These are phyloP conservation scores for Kurtzmaniella cleridarum DNA, from an alignment of 805 yeast genomes.

Conservation along the genomic window DNA sequence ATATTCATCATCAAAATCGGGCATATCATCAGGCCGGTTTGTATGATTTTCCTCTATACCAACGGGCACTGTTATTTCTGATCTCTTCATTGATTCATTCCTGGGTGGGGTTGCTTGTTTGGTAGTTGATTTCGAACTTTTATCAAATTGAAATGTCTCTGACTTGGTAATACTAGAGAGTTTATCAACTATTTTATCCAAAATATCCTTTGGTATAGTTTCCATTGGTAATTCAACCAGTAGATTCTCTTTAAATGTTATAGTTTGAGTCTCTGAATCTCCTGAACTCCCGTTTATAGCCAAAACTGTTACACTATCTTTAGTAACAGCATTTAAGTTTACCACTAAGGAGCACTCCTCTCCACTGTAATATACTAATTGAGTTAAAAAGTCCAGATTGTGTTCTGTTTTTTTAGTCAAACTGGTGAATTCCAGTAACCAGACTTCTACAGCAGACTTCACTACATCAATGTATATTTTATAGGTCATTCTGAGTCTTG, in stretches of 20 bases:
- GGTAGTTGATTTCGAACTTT: no score
- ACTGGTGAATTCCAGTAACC: no score
- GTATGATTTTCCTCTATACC: no score
- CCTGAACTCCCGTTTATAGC: background rate
- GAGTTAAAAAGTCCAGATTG: background rate
- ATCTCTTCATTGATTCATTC: no score
- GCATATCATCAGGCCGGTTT: slow-evolving; percentile 33
- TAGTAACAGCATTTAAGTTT: background rate
- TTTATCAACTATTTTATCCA: no score
- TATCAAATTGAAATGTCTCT: no score
- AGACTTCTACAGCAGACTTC: no score
- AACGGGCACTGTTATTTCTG: no score
- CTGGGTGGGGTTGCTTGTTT: no score
- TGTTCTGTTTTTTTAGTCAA: no score
- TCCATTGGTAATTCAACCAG: slow-evolving; percentile 1
- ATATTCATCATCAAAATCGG: slow-evolving; percentile 51
- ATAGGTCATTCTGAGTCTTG: background rate
- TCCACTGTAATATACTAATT: slow-evolving; percentile 1
- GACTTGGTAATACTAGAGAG: no score
- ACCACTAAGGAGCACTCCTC: background rate
- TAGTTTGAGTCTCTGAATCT: background rate
- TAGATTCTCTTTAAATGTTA: background rate
- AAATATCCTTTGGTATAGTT: background rate
- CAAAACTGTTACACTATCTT: background rate
- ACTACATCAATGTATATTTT: slow-evolving; percentile 8